Conservation (phyloP, 805 yeast species). For the Myxozyma mucilagina region DNA sequence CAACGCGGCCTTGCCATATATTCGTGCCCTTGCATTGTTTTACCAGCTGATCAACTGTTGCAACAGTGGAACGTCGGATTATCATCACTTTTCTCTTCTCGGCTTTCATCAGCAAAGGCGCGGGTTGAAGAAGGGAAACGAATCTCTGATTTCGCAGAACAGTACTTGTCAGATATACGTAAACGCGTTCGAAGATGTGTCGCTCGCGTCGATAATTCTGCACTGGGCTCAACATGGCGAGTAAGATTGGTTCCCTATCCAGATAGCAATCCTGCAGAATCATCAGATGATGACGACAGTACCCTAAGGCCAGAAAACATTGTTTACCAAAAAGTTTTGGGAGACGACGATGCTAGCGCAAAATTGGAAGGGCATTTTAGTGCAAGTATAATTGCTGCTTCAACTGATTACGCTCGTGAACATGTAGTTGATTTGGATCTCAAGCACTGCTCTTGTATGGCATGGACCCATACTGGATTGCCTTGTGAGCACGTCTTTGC, state of each 20-base stretch:
- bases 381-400: neutral
- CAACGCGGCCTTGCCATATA: conserved; percentile 5
- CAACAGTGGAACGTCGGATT: conserved; percentile 14
- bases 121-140: neutral
- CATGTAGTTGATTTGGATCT: conserved; percentile 14
- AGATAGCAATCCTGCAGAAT: neutral
- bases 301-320: neutral
- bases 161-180: neutral
- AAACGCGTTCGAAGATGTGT: neutral
- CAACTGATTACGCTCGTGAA: conserved; percentile 8
- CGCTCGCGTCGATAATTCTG: conserved; percentile 4
- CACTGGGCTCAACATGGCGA: conserved; percentile 3
- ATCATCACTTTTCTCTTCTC: conserved; percentile 4
- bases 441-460: conserved; percentile 20
- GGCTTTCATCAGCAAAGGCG: neutral
- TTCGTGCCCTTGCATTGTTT: conserved; percentile 12
- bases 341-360: neutral
- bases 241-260: neutral
- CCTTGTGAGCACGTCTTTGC: conserved; percentile 25
- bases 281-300: neutral
- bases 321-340: neutral
- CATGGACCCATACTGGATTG: conserved; percentile 15
- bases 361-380: neutral
- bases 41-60: conserved; percentile 15
- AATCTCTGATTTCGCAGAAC: conserved; percentile 7